phyloP scores from a whole-genome alignment of 2,329 filamentous ascomycete species.

The Dissoconium aciculare region DNA sequence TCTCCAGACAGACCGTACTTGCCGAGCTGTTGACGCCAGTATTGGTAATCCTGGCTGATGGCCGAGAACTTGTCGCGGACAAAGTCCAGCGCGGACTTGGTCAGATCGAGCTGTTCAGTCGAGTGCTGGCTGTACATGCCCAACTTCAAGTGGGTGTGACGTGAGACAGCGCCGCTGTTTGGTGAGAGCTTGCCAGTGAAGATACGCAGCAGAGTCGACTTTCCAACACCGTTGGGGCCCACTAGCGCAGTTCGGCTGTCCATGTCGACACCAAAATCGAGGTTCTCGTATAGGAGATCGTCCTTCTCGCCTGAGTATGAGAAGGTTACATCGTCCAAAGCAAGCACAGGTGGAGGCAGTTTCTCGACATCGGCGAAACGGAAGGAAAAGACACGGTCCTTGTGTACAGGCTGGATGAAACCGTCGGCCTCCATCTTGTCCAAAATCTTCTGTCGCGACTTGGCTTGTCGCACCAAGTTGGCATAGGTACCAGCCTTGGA shows the following conservation, averaged over 20 bases:
- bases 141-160: slow-evolving; percentile 96
- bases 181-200: slow-evolving; percentile 93
- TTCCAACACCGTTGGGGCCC: slow-evolving; percentile 97
- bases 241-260: slow-evolving; percentile 94
- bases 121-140: slow-evolving; percentile 98
- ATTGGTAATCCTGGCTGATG: slow-evolving; percentile 94
- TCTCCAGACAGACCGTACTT: slow-evolving; percentile 88
- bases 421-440: slow-evolving; percentile 99
- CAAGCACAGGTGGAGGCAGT: slow-evolving; percentile 90
- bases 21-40: slow-evolving; percentile 96
- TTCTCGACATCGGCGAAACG: slow-evolving; percentile 98
- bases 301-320: slow-evolving; percentile 82
- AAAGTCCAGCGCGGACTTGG: slow-evolving; percentile 94
- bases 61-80: slow-evolving; percentile 85
- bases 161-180: slow-evolving; percentile 64
- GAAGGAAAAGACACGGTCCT: slow-evolving; percentile 89
- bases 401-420: slow-evolving; percentile 79
- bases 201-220: slow-evolving; percentile 86
- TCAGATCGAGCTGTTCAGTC: slow-evolving; percentile 92
- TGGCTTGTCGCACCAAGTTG: slow-evolving; percentile 97
- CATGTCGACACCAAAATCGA: slow-evolving; percentile 99
- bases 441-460: slow-evolving; percentile 98
- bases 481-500: slow-evolving; percentile 98
- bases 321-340: slow-evolving; percentile 95
- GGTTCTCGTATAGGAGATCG: slow-evolving; percentile 90